phyloP scores from a whole-genome alignment of 306 rosid species.

The Lagenaria siceraria region DNA sequence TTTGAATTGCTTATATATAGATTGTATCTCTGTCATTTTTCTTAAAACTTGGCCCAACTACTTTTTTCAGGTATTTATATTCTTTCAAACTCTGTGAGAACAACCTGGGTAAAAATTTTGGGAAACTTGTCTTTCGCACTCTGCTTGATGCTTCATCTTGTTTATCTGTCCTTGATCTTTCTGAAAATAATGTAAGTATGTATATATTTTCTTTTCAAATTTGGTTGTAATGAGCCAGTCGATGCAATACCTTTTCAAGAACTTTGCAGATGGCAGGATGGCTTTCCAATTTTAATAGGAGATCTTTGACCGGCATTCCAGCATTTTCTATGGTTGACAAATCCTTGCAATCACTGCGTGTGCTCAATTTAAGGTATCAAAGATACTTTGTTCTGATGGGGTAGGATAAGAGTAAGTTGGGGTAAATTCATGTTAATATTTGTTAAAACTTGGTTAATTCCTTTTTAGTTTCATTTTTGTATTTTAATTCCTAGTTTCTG shows the following conservation, averaged over 20 bases:
- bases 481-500: not conserved
- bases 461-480: not conserved
- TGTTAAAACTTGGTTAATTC: not conserved
- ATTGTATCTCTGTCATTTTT: not conserved
- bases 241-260: conserved; percentile 14
- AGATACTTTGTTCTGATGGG: not conserved
- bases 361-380: conserved; percentile 66
- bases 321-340: conserved; percentile 26
- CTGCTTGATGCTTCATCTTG: conserved; percentile 57
- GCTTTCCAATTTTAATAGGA: conserved; percentile 49
- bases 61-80: conserved; percentile 45
- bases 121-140: conserved; percentile 35
- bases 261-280: conserved; percentile 72
- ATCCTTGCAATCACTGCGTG: conserved; percentile 60
- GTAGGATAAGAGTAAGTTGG: not conserved
- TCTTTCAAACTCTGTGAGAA: conserved; percentile 51
- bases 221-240: conserved; percentile 15
- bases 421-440: not conserved
- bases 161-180: conserved; percentile 71
- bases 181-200: conserved; percentile 63
- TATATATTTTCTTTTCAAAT: conserved; percentile 2
- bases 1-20: not conserved
- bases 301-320: conserved; percentile 18
- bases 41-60: not conserved
- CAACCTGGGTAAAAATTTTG: conserved; percentile 45